Percentiles rank a stretch among this genome's conserved stretches.
Evolutionary conservation across 1,284 basidiomycete species (phyloP).

Genomic region (Marasmius fiardii): DNA sequence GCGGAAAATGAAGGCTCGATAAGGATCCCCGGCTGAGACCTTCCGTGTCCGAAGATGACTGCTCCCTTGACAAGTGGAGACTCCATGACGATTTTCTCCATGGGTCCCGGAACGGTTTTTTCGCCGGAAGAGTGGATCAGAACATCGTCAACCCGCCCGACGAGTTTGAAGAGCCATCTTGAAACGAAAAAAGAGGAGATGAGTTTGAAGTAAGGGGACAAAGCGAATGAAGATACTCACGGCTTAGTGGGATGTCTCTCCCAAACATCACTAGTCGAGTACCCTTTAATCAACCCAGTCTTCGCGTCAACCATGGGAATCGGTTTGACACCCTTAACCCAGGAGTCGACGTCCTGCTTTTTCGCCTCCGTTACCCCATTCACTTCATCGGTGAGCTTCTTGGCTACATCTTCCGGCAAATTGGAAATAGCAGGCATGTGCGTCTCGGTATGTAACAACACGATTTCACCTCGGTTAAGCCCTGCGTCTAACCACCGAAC

Average conservation of each 20-base stretch:
- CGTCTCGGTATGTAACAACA: neutral
- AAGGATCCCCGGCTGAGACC: constrained; percentile 11
- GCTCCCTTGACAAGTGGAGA: constrained; percentile 2
- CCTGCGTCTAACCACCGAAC: constrained; percentile 21
- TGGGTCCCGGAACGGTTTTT: constrained; percentile 18
- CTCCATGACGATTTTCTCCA: constrained; percentile 18
- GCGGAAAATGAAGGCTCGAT: constrained; percentile 5
- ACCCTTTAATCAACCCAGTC: neutral
- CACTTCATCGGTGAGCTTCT: neutral
- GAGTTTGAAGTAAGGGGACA: neutral
- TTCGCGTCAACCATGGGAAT: neutral
- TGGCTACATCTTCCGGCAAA: neutral
- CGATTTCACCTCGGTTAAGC: neutral
- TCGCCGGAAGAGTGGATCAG: constrained; percentile 18
- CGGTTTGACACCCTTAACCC: neutral
- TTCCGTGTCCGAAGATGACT: constrained; percentile 9
- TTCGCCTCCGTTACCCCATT: neutral
- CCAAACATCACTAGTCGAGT: constrained; percentile 1
- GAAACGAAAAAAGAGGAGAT: constrained; percentile 25
- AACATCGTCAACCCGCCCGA: constrained; percentile 19
- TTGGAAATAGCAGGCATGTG: neutral
- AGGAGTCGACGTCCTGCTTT: neutral
- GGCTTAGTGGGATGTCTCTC: constrained; percentile 1
- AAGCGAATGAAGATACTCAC: neutral
- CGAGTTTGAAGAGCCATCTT: constrained; percentile 8